A percentile compares a stretch with the other conserved stretches of the same genome.
phyloP scores from a whole-genome alignment of 2,329 filamentous ascomycete species.

The Venturia nashicola region DNA sequence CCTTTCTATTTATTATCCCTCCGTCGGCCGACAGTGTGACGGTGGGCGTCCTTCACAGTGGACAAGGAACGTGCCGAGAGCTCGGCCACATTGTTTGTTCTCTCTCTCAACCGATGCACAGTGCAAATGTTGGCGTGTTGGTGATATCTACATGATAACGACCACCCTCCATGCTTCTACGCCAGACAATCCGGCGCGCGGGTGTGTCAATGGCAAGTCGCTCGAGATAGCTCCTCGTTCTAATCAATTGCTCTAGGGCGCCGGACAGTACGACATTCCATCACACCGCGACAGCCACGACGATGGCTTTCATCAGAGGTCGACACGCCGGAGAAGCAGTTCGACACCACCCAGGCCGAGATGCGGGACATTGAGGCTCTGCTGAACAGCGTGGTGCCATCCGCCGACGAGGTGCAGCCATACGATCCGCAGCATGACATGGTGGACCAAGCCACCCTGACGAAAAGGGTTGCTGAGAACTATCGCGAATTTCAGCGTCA shows the following conservation, averaged over 20 bases:
- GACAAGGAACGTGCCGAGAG: no score
- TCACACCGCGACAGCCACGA: not conserved
- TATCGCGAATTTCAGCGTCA: slow-evolving; percentile 31
- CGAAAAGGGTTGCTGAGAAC: slow-evolving; percentile 22
- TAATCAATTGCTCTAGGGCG: not conserved
- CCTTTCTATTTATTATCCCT: no score
- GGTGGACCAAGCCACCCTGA: not conserved
- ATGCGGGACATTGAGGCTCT: slow-evolving; percentile 5
- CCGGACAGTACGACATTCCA: not conserved
- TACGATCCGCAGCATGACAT: not conserved
- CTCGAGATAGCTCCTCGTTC: not conserved
- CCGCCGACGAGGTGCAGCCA: not conserved
- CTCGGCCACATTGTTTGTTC: no score
- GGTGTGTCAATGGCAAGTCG: not conserved
- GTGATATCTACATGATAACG: not conserved
- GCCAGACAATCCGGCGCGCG: not conserved
- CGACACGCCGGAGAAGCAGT: not conserved
- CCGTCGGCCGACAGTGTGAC: no score
- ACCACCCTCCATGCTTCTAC: not conserved
- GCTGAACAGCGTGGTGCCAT: not conserved
- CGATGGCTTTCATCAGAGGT: slow-evolving; percentile 1
- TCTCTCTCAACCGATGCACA: no score
- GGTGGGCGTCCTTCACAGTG: no score
- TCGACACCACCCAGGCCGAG: not conserved
- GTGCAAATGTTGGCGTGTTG: not conserved